phyloP scores from a whole-genome alignment of 192 early-diverging fungal species.

The Podila epicladia region DNA sequence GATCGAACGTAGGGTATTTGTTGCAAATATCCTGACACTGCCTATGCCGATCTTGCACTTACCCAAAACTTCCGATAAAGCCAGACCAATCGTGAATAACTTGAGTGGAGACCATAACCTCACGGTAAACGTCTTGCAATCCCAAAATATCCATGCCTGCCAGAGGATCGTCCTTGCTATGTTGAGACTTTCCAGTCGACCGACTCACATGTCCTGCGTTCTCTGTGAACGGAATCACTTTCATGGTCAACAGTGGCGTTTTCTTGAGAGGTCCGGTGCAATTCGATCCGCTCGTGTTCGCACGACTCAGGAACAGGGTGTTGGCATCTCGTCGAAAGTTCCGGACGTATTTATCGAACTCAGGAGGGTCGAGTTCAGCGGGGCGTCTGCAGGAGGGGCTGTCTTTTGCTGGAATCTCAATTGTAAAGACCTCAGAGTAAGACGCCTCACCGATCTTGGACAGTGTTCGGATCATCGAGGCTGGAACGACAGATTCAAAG shows the following conservation, averaged over 20 bases:
- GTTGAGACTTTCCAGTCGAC: slow-evolving; percentile 67
- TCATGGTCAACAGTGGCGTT: slow-evolving; percentile 69
- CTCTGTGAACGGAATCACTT: slow-evolving; percentile 82
- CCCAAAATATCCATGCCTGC: slow-evolving; percentile 11
- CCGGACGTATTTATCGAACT: not conserved
- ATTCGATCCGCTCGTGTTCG: not conserved
- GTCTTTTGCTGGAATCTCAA: slow-evolving; percentile 26
- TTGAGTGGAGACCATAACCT: slow-evolving; percentile 59
- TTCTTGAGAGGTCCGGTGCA: not conserved
- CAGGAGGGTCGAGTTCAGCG: not conserved
- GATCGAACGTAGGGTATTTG: too few species aligned
- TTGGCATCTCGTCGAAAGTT: not conserved
- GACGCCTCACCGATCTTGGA: slow-evolving; percentile 88
- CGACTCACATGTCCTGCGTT: slow-evolving; percentile 56
- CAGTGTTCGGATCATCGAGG: slow-evolving; percentile 10
- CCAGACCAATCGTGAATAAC: slow-evolving; percentile 44
- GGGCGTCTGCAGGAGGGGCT: not conserved
- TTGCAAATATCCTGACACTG: too few species aligned
- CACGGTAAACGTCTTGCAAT: slow-evolving; percentile 50
- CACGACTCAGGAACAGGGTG: not conserved
- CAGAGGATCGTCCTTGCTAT: slow-evolving; percentile 61
- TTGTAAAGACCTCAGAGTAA: slow-evolving; percentile 83
- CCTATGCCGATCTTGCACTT: not conserved
- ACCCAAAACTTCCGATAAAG: slow-evolving; percentile 54
- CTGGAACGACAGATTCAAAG: slow-evolving; percentile 34